Evolutionary conservation across 192 early-diverging fungal species (phyloP), one percentile per base, ranked within the genome.

Genomic region (Glomus cerebriforme): DNA sequence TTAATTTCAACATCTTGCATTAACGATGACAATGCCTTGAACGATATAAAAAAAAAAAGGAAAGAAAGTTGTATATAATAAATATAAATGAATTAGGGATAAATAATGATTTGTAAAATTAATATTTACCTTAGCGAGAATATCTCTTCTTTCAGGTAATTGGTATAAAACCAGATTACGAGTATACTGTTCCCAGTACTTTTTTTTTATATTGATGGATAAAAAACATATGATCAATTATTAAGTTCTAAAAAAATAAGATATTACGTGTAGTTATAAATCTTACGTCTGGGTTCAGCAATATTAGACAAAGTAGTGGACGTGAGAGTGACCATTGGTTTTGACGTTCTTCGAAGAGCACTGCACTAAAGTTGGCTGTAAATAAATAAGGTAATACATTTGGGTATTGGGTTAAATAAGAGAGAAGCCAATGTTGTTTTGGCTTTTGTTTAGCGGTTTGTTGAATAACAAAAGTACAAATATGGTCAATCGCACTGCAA

Each of bases 271-370:
- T 49, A 5, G 32, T 12, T 39, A 15, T 1, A 7, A 76, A 76
- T 65, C 84, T 58, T 82, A 85, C 84, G 13, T 93, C 92, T 75
- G 87, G 90, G 75, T 94, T 90, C 63, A 96, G 85, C 65, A 95
- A 81, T 17, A 95, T 90, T 65, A 97, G 78, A 7, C 90, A 90
- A 79, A 96, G 86, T 65, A 97, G 85, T 13, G 96, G 95, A 24
- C 95, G 82, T 59, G 93, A 93, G 34, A 96, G 84, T 39, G 90
- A 90, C 95, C 95, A 96, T 79, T 94, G 90, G 77, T 94, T 95
- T 35, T 87, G 86, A 7, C 88, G 82, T 73, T 95, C 94, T 74
- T 96, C 95, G 79, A 96, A 93, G 31, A 95, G 79, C 22, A 96
- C 85, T 22, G 90, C 88, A 59, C 94, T 92, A 78, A 97, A 90